These are phyloP conservation scores for Omphalotus guepiniiformis DNA, from an alignment of 768 basidiomycete genomes.

Conservation along the genomic window DNA sequence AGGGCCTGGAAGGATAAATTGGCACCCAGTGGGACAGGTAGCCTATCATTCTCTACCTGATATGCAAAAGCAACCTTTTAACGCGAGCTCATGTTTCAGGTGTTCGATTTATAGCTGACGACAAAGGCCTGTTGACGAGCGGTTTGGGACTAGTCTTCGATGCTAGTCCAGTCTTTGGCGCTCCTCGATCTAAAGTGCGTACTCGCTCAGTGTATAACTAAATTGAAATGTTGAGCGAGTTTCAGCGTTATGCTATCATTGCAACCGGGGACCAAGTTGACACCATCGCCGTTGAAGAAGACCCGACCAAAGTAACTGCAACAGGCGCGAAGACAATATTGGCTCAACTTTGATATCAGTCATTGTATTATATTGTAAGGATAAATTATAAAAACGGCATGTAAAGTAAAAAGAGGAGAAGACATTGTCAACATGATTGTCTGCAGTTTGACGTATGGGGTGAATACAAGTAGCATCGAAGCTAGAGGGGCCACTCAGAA, in stretches of 20 bases:
- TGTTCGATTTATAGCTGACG: slow-evolving; percentile 64
- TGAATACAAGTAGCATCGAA: no score
- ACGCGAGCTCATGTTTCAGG: slow-evolving; percentile 24
- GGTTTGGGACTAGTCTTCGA: slow-evolving; percentile 59
- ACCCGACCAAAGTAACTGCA: slow-evolving; percentile 33
- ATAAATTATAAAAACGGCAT: no score
- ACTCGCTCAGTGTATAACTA: not conserved
- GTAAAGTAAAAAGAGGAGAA: no score
- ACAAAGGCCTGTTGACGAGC: slow-evolving; percentile 53
- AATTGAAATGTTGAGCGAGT: slow-evolving; percentile 7
- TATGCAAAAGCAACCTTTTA: no score
- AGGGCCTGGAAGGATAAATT: slow-evolving; percentile 69
- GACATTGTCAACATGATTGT: no score
- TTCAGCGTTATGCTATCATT: slow-evolving; percentile 41
- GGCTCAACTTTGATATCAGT: no score
- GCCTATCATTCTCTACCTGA: slow-evolving; percentile 15
- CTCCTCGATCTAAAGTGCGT: slow-evolving; percentile 59
- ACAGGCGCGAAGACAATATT: slow-evolving; percentile 43
- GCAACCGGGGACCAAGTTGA: slow-evolving; percentile 45
- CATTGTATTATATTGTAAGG: no score
- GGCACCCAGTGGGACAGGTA: slow-evolving; percentile 53
- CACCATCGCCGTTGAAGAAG: slow-evolving; percentile 40
- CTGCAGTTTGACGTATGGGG: no score
- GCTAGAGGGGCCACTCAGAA: no score
- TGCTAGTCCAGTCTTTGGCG: slow-evolving; percentile 58